Conservation (phyloP, 345 rosid genomes). For the Aquilaria yunnanensis region DNA sequence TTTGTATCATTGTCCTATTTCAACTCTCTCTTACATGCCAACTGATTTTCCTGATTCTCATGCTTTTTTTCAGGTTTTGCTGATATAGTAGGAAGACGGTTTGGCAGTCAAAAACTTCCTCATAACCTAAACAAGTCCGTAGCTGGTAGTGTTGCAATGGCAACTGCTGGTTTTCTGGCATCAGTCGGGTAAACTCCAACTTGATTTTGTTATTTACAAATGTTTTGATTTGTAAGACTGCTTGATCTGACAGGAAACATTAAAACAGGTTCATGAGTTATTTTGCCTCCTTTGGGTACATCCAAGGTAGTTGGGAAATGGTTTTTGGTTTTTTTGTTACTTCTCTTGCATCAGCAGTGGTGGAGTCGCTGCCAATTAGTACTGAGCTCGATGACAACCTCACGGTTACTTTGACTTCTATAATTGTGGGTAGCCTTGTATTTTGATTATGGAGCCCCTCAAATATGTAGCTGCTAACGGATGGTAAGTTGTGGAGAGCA, state of each 20-base stretch:
- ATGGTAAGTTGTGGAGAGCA: too few species aligned
- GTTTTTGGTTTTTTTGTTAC: slow-evolving; percentile 49
- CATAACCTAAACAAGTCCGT: slow-evolving; percentile 75
- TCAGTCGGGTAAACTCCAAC: slow-evolving; percentile 44
- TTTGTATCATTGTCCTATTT: too few species aligned
- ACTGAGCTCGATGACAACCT: slow-evolving; percentile 86
- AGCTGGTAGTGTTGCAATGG: slow-evolving; percentile 86
- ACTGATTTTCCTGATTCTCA: neutral
- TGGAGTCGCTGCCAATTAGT: slow-evolving; percentile 85
- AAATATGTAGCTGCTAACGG: neutral
- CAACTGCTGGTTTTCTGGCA: slow-evolving; percentile 58
- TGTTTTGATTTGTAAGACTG: neutral
- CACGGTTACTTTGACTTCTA: slow-evolving; percentile 60
- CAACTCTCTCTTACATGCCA: too few species aligned
- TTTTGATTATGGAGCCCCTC: slow-evolving; percentile 16
- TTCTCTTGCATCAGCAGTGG: slow-evolving; percentile 65
- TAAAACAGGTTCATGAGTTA: slow-evolving; percentile 60
- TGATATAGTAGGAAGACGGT: slow-evolving; percentile 75
- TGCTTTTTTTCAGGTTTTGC: slow-evolving; percentile 57
- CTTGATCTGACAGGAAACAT: slow-evolving; percentile 7
- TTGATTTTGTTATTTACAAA: neutral
- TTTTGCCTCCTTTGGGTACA: slow-evolving; percentile 61
- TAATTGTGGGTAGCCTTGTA: slow-evolving; percentile 55
- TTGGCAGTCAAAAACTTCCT: slow-evolving; percentile 63
- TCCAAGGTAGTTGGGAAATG: slow-evolving; percentile 43